Evolutionary conservation across 2,329 filamentous ascomycete genomes (phyloP).

Genomic region (Penicillium olsonii): DNA sequence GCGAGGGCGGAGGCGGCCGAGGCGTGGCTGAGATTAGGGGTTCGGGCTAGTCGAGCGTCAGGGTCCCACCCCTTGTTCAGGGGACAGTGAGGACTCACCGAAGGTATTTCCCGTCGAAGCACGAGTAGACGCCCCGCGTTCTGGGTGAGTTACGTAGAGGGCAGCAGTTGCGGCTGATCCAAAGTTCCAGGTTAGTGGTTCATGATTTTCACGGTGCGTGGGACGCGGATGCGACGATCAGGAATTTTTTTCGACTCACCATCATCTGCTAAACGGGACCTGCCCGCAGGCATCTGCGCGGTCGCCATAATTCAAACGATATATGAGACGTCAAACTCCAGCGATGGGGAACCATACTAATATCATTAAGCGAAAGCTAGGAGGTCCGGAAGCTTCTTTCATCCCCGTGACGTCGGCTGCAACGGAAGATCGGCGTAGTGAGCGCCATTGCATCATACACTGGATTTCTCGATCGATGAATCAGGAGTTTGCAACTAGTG

Average conservation of each 20-base stretch:
- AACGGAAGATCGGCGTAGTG: slow-evolving; percentile 23
- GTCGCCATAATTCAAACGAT: slow-evolving; percentile 30
- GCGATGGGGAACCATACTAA: slow-evolving; percentile 11
- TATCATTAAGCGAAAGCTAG: slow-evolving; percentile 15
- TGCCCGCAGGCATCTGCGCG: slow-evolving; percentile 30
- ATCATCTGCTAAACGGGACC: slow-evolving; percentile 36
- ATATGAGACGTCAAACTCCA: not conserved
- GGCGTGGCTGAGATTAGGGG: slow-evolving; percentile 56
- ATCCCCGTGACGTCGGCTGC: slow-evolving; percentile 35
- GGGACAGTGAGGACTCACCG: slow-evolving; percentile 21
- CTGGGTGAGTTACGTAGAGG: slow-evolving; percentile 55
- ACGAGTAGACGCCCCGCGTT: slow-evolving; percentile 32
- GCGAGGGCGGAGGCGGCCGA: slow-evolving; percentile 77
- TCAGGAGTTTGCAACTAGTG: no score
- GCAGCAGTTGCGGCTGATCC: slow-evolving; percentile 62
- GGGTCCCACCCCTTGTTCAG: not conserved
- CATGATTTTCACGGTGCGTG: slow-evolving; percentile 6
- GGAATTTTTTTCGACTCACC: slow-evolving; percentile 27
- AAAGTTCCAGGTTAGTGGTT: slow-evolving; percentile 7
- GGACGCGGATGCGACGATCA: slow-evolving; percentile 14
- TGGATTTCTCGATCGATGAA: slow-evolving; percentile 18
- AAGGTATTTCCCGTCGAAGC: slow-evolving; percentile 22
- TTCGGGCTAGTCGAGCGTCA: slow-evolving; percentile 29
- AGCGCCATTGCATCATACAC: slow-evolving; percentile 26
- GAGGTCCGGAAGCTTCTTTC: slow-evolving; percentile 29